Percentiles rank a stretch among this genome's conserved stretches.
These are phyloP conservation scores for Polygonum aviculare DNA, from an alignment of 148 eudicot genomes.

Conservation along the genomic window DNA sequence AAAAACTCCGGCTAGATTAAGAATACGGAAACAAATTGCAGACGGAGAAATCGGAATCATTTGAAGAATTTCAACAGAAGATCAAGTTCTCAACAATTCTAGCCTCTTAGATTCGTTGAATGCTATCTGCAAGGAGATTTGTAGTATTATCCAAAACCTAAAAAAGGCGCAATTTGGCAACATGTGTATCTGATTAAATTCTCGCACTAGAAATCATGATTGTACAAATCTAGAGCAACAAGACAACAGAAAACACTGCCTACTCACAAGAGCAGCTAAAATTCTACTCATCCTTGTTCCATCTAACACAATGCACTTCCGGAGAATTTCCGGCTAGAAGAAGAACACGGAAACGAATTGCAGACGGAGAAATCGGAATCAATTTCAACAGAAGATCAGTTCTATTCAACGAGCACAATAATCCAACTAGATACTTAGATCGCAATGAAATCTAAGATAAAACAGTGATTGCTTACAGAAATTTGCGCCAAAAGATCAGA, in stretches of 20 bases:
- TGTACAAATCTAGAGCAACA: background rate
- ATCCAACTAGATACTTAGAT: background rate
- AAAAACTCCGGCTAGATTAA: background rate
- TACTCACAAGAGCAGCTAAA: background rate
- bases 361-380: background rate
- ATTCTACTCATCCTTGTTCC: background rate
- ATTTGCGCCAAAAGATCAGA: constrained; percentile 4
- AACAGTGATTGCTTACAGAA: background rate
- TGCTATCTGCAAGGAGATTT: background rate
- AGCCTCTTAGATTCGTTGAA: too few relatives aligned
- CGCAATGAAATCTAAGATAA: background rate
- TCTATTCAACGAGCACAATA: background rate
- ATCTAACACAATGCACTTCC: background rate
- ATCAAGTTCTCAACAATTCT: background rate
- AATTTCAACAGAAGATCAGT: background rate
- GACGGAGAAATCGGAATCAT: background rate
- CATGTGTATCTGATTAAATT: background rate
- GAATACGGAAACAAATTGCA: background rate
- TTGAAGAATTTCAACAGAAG: background rate
- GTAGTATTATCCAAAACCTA: background rate
- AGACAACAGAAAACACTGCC: background rate
- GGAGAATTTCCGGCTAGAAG: background rate
- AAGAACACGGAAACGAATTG: background rate
- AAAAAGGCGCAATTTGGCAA: background rate
- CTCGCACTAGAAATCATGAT: background rate